Conservation (phyloP, 345 rosid species). For the Citrus sinensis region DVS_A1.0 CM039169.1:17112501-17113000, state of each 20-base stretch:
- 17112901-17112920: not conserved
- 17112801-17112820: not conserved
- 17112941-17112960: not conserved
- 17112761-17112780: not conserved
- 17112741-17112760: not conserved
- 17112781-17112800: not conserved
- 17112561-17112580: not conserved
- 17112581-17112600: not conserved
- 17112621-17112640: not conserved
- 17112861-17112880: not conserved
- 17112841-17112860: not conserved
- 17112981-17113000: not conserved
- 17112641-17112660: not conserved
- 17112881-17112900: not conserved
- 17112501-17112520: not conserved
- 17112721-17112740: not conserved
- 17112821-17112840: not conserved
- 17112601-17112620: not conserved
- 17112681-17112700: not conserved
- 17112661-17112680: not conserved
- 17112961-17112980: not conserved
- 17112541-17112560: not conserved
- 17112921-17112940: not conserved
- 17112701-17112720: not conserved
- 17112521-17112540: not conserved